Evolutionary conservation across 2,329 filamentous ascomycete species (phyloP).

Genomic region (Fusarium phyllophilum): DNA sequence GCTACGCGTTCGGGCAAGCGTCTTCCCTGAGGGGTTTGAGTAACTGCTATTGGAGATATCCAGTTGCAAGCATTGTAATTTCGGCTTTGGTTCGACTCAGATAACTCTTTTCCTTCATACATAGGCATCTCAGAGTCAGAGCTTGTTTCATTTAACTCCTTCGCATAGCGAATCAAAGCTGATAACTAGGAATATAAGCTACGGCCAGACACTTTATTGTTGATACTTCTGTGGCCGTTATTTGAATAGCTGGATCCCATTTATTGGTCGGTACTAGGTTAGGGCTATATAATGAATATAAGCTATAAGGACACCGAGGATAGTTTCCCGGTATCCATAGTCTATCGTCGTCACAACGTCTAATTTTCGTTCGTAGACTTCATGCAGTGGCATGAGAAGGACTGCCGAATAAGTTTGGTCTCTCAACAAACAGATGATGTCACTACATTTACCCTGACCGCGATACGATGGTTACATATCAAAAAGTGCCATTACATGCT

Average conservation of each 20-base stretch:
- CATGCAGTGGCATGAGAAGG: not conserved
- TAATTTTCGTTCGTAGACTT: not conserved
- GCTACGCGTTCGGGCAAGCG: conserved; percentile 70
- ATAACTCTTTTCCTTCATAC: not conserved
- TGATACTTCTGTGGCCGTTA: too few species aligned
- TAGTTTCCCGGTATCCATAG: too few species aligned
- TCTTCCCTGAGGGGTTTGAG: conserved; percentile 58
- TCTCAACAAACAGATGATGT: not conserved
- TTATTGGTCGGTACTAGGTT: too few species aligned
- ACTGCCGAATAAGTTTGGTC: not conserved
- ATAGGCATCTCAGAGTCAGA: too few species aligned
- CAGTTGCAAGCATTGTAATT: too few species aligned
- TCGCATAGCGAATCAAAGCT: too few species aligned
- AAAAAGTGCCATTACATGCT: not conserved
- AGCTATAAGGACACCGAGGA: not conserved
- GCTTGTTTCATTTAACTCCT: not conserved
- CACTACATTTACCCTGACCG: not conserved
- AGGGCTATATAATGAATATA: too few species aligned
- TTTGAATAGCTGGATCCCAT: too few species aligned
- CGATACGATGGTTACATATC: not conserved
- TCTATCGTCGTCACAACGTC: not conserved
- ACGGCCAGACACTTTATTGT: too few species aligned
- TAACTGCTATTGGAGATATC: not conserved
- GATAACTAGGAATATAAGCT: not conserved
- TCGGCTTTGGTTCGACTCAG: not conserved